A percentile compares a stretch with the other conserved stretches of the same genome.
These are phyloP conservation scores for Lophiotrema nucula DNA, from an alignment of 495 filamentous ascomycete species.

Conservation along the genomic window DNA sequence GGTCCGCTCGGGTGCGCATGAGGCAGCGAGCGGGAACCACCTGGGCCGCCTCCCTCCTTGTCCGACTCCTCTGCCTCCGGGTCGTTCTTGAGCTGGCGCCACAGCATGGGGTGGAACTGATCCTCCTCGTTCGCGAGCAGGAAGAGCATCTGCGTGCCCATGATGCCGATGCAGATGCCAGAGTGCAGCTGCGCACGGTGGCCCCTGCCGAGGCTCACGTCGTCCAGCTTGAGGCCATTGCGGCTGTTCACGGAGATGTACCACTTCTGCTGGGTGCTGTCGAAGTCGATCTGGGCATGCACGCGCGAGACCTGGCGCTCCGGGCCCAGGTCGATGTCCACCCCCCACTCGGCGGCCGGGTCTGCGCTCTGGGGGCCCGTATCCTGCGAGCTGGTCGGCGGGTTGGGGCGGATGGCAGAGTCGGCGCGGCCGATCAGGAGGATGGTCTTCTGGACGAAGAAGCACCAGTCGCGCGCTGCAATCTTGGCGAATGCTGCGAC, in stretches of 20 bases:
- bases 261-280: slow-evolving; percentile 67
- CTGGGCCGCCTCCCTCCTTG: slow-evolving; percentile 16
- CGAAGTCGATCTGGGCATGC: slow-evolving; percentile 83
- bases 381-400: slow-evolving; percentile 14
- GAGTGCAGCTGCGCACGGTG: slow-evolving; percentile 65
- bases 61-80: slow-evolving; percentile 30
- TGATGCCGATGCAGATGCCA: slow-evolving; percentile 86
- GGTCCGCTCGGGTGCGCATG: slow-evolving; percentile 30
- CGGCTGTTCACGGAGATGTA: slow-evolving; percentile 81
- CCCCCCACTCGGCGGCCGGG: slow-evolving; percentile 50
- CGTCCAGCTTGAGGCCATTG: slow-evolving; percentile 84
- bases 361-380: slow-evolving; percentile 25
- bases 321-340: slow-evolving; percentile 91
- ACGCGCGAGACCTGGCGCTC: slow-evolving; percentile 86
- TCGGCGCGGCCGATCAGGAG: slow-evolving; percentile 68
- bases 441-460: slow-evolving; percentile 76
- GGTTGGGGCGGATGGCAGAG: slow-evolving; percentile 11
- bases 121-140: slow-evolving; percentile 61
- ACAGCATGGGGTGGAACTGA: slow-evolving; percentile 31
- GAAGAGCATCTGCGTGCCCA: slow-evolving; percentile 96
- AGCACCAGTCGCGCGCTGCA: slow-evolving; percentile 89
- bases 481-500: slow-evolving; percentile 82
- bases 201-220: slow-evolving; percentile 62
- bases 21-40: slow-evolving; percentile 16
- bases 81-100: slow-evolving; percentile 29